A percentile compares a stretch with the other conserved stretches of the same genome.
These are phyloP conservation scores for Aegilops umbellulata DNA, from an alignment of 176 grass and related monocot species.

Conservation along the genomic window DNA sequence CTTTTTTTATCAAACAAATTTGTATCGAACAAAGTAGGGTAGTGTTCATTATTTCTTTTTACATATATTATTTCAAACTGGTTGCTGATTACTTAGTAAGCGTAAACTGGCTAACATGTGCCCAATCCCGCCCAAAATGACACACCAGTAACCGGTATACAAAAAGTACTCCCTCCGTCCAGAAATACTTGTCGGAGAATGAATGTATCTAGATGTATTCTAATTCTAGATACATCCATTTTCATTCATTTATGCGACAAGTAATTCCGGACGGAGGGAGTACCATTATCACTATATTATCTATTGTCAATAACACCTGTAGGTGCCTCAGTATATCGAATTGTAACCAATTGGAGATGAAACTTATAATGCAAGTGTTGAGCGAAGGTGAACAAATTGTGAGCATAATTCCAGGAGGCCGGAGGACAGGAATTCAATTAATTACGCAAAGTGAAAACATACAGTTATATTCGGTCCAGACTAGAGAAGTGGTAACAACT, in stretches of 20 bases:
- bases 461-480: background rate
- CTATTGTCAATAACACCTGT: background rate
- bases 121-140: background rate
- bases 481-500: background rate
- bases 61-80: background rate
- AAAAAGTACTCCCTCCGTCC: no score
- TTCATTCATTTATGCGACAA: no score
- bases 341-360: background rate
- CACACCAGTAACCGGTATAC: background rate
- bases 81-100: constrained; percentile 10
- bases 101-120: background rate
- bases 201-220: no score
- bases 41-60: constrained; percentile 4
- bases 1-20: background rate
- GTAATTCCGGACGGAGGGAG: no score
- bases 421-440: background rate
- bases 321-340: background rate
- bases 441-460: constrained; percentile 5
- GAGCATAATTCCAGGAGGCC: constrained; percentile 1
- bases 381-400: background rate
- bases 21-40: background rate
- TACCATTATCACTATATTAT: background rate
- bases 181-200: no score
- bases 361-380: background rate
- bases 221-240: no score